Evolutionary conservation across 1,284 basidiomycete genomes (phyloP), one percentile per base, ranked within the genome.

Genomic region (Rhodotorula sp.): DNA sequence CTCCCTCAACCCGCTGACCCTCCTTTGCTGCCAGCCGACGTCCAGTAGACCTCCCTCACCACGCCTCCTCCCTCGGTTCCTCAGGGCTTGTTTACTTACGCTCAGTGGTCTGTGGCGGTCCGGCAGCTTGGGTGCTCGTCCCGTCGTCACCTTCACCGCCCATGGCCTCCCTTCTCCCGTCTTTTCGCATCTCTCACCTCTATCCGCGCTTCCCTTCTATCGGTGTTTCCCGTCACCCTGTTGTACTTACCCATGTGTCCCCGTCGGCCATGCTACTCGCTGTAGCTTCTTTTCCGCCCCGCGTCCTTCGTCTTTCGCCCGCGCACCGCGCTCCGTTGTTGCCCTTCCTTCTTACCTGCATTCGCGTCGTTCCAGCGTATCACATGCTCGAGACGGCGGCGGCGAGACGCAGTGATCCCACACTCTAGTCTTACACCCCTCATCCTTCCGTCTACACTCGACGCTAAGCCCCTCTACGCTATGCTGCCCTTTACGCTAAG

Each of bases 111-210:
- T 39, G 39, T 39, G 15, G 39, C 15, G 9, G 39, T 39, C 15
- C 39, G 39, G n/a, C n/a, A n/a, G n/a, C n/a, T n/a, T n/a, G n/a
- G n/a, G n/a, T n/a, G n/a, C n/a, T n/a, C n/a, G n/a, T n/a, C n/a
- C 39, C 39, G 39, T 39, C 39, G 39, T 15, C 7, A 19, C 7
- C 17, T 46, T 19, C 44, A 10, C 10, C 22, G 25, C 10, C 25
- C 19, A 22, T 29, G 25, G 13, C 8, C 88, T 97, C 22, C 91
- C 90, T 2, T 90, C 91, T 1, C 86, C 96, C 61, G 19, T 25
- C 27, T 8, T 36, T 8, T 29, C 27, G 51, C 34, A 15, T 34
- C 15, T 51, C 8, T 36, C 41, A 8, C 3, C 44, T 21, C 3
- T 34, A 22, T 25, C n/a, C 41, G 1, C 58, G 15, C 29, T 12